Conservation (phyloP, 2,329 filamentous ascomycete species). For the Orbilia javanica region DNA sequence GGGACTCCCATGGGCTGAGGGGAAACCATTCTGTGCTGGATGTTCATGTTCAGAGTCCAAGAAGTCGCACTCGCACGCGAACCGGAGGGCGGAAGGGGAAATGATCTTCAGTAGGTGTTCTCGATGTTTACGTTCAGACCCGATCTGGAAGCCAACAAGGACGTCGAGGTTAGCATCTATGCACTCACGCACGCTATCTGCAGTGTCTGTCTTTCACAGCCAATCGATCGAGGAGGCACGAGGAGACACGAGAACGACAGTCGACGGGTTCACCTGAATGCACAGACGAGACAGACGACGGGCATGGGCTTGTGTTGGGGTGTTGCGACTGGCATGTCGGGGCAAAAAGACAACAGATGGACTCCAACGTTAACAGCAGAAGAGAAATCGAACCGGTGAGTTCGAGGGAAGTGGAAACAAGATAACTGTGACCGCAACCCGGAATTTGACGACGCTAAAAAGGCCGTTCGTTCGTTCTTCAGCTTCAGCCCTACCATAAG, state of each 20-base stretch:
- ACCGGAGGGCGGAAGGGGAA: conserved; percentile 2
- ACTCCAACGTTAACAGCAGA: background rate
- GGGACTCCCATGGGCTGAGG: conserved; percentile 55
- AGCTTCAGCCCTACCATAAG: conserved; percentile 55
- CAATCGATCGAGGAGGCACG: background rate
- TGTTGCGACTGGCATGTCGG: conserved; percentile 32
- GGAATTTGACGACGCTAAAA: conserved; percentile 41
- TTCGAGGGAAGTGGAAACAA: conserved; percentile 10
- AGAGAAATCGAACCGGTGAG: background rate
- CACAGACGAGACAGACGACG: background rate
- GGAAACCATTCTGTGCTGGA: conserved; percentile 53
- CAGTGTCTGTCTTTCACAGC: too few species aligned
- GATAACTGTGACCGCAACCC: conserved; percentile 5
- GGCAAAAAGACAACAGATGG: background rate
- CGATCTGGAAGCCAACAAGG: background rate
- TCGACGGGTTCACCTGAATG: too few species aligned
- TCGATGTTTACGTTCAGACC: background rate
- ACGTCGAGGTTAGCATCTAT: background rate
- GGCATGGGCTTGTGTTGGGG: conserved; percentile 44
- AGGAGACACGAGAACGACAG: too few species aligned
- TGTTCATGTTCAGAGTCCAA: conserved; percentile 46
- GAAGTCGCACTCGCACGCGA: background rate
- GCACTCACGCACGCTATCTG: background rate
- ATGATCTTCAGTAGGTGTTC: background rate
- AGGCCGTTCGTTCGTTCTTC: conserved; percentile 4